Conservation (phyloP, 306 rosid genomes). For the Medicago ruthenica region DNA sequence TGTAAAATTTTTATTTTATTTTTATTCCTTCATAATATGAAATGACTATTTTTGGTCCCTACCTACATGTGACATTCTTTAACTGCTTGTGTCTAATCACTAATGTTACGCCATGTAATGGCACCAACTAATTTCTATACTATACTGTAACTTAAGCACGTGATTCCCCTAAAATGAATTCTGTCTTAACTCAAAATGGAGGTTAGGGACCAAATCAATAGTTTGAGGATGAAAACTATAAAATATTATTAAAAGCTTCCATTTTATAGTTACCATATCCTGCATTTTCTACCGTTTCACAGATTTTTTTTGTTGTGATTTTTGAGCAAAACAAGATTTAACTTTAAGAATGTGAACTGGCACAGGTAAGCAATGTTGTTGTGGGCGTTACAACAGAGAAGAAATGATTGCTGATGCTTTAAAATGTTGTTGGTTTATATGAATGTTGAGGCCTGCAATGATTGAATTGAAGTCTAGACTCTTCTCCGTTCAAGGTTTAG, state of each 20-base stretch:
- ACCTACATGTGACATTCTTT: neutral
- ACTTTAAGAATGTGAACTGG: slow-evolving; percentile 41
- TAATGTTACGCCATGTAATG: too few species aligned
- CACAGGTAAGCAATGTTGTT: slow-evolving; percentile 96
- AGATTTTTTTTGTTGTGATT: neutral
- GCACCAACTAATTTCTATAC: too few species aligned
- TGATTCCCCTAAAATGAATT: neutral
- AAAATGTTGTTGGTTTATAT: slow-evolving; percentile 45
- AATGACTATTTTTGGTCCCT: neutral
- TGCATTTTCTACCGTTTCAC: neutral
- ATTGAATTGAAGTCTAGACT: slow-evolving; percentile 22
- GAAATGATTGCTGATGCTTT: slow-evolving; percentile 51
- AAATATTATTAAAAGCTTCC: neutral
- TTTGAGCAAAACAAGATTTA: slow-evolving; percentile 22
- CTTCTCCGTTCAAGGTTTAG: slow-evolving; percentile 35
- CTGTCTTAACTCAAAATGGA: neutral
- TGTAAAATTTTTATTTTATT: neutral
- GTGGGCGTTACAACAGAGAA: slow-evolving; percentile 93
- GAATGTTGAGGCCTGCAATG: slow-evolving; percentile 42
- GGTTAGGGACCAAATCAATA: neutral
- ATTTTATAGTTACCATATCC: neutral
- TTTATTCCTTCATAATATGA: neutral
- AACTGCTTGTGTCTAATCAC: neutral
- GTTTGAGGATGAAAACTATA: neutral
- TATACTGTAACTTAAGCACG: too few species aligned